Evolutionary conservation across 1,284 basidiomycete species (phyloP), one percentile per base, ranked within the genome.

Genomic region (Malassezia nana): DNA sequence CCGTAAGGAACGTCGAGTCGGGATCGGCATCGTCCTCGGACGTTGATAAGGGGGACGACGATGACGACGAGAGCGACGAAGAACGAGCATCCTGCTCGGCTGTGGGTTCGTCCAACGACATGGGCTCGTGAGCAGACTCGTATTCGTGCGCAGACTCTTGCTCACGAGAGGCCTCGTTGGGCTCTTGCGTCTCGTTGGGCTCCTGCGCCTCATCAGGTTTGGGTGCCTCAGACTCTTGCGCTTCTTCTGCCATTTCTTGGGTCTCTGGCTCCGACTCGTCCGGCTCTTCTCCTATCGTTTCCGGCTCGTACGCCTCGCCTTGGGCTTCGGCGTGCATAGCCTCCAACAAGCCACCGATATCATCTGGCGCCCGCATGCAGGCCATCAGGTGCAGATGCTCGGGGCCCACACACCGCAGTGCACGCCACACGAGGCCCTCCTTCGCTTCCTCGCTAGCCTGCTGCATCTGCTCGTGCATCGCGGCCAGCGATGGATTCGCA

Each of bases 391-490:
- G 63, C 40, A 69, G 33, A 10, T 60, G 56, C 15, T 59, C 55
- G 3, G 44, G 49, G 28, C 55, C 60, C 1, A 60, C 63, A 6
- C 63, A 55, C 6, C 66, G 59, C 38, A 69, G 42, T 9, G 66
- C 65, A 16, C 66, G 58, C 66, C 66, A 69, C 16, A 62, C 60
- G n/a, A 69, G 48, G 43, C 64, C 60, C 52, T 69, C 63, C 18
- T 64, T 57, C 20, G 63, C 66, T 6, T 60, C 67, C 4, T 66
- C 51, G 39, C 62, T 54, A 28, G 60, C 53, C 28, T 58, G 66
- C 57, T 62, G 55, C 33, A 74, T 60, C 33, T 50, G 52, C 24
- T 60, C 58, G 39, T 59, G 55, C 43, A 71, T 61, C 51, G 62
- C 52, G 20, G 53, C 47, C 35, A 71, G 41, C 28, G 60, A 58